Base-by-base conservation (phyloP, 83 land plant species). In the Isoetes engelmannii region DNA sequence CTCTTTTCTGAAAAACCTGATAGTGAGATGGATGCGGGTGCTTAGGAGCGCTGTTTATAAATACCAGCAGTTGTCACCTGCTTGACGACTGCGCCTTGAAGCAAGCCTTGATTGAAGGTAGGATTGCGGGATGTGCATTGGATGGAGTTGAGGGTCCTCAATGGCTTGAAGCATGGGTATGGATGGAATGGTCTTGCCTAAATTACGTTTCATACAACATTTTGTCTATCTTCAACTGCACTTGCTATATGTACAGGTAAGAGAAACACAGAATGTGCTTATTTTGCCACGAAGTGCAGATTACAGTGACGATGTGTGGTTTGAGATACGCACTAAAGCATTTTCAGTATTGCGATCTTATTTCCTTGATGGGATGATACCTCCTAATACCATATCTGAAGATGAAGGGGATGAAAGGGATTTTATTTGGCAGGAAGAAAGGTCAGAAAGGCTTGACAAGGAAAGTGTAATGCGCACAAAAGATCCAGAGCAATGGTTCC, bases 111-210 rank as follows among this genome's bases (percentile, higher is more conserved):
- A 88, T 91, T 75, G 97, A 95, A 75, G 99, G 99, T 4, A 91
- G 85, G 53, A 71, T 95, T 72, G 90, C 97, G 74, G 99, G 99
- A 12, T 95, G 97, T 81, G 99, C 99, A 15, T 74, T 95, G 75
- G 99, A 95, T 84, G 99, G 99, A 67, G 94, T 92, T 7, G 99
- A 95, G 82, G 97, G 99, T 57, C 97, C 97, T 61, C 99, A 91
- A 72, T 95, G 99, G 99, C 85, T 95, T 87, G 99, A 95, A 86
- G 97, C 99, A 70, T 95, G 99, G 99, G 99, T 95, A 95, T 77
- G 90, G 53, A 41, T 9, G 15, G n/a, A 51, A 51, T 51, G 15
- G 15, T 51, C 54, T 12, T 12, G 15, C 54, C n/a, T 51, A 12
- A 51, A 12, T 51, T 51, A 12, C 54, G 1, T 51, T 3, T 10